These are phyloP conservation scores for Lasiosphaeriaceae sp. DNA, from an alignment of 495 filamentous ascomycete species.

Conservation along the genomic window DNA sequence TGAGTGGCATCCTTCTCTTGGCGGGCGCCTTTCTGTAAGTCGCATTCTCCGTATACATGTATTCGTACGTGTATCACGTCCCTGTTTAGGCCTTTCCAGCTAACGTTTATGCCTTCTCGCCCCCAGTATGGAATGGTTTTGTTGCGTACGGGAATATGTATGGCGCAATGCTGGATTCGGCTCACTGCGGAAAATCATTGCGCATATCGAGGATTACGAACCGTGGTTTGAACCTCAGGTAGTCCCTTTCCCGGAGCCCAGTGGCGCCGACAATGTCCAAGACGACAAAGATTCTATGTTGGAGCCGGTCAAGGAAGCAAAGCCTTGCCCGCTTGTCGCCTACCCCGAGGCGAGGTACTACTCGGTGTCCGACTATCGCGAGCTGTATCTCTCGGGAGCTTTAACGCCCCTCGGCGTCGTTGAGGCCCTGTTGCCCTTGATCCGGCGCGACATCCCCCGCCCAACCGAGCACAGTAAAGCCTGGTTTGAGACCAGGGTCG, in stretches of 20 bases:
- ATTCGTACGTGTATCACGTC: too few species aligned
- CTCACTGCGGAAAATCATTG: conserved; percentile 50
- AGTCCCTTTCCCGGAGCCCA: conserved; percentile 46
- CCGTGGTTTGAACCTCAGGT: conserved; percentile 77
- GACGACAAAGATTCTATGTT: not conserved
- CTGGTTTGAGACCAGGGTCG: conserved; percentile 59
- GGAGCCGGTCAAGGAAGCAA: conserved; percentile 5
- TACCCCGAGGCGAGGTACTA: conserved; percentile 47
- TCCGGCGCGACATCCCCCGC: conserved; percentile 54
- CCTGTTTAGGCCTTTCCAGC: not conserved
- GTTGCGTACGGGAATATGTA: conserved; percentile 23
- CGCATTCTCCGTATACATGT: too few species aligned
- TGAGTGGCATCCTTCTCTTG: conserved; percentile 24
- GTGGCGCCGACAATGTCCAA: not conserved
- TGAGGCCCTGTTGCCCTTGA: conserved; percentile 61
- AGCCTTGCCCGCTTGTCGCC: not conserved
- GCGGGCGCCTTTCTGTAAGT: conserved; percentile 24
- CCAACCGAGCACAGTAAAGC: conserved; percentile 58
- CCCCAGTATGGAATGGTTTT: conserved; percentile 31
- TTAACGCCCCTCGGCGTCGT: conserved; percentile 65
- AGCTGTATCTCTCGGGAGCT: conserved; percentile 58
- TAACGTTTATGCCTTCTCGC: too few species aligned
- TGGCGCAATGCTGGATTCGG: conserved; percentile 74
- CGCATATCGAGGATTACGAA: conserved; percentile 55
- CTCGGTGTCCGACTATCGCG: conserved; percentile 65